These are phyloP conservation scores for Codiaeum variegatum DNA, from an alignment of 441 rosid genomes.

Conservation along the genomic window DNA sequence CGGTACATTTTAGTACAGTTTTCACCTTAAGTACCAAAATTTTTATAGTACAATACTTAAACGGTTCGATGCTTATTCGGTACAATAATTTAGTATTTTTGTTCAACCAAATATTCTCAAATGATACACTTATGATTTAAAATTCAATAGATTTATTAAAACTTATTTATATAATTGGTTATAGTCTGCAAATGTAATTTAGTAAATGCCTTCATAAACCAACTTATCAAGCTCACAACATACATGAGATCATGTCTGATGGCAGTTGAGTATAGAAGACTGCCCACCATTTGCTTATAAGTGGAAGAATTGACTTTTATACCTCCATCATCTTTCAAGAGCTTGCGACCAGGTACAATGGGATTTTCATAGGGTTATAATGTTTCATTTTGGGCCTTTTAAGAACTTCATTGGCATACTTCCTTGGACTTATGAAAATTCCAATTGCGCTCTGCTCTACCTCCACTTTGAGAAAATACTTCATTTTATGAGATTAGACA, in stretches of 20 bases:
- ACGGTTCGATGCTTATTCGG: too few relatives aligned
- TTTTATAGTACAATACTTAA: too few relatives aligned
- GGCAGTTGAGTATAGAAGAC: slow-evolving; percentile 6
- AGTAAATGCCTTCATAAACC: not conserved
- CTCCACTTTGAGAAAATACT: slow-evolving; percentile 9
- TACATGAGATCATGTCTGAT: slow-evolving; percentile 1
- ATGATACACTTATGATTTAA: too few relatives aligned
- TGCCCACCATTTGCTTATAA: not conserved
- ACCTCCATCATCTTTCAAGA: not conserved
- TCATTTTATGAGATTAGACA: slow-evolving; percentile 8
- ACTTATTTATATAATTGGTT: too few relatives aligned
- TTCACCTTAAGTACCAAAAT: too few relatives aligned
- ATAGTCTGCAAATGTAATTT: not conserved
- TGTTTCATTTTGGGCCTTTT: slow-evolving; percentile 7
- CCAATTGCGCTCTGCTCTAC: not conserved
- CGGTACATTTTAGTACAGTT: too few relatives aligned
- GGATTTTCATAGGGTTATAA: not conserved
- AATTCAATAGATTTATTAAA: too few relatives aligned
- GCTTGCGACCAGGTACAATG: not conserved
- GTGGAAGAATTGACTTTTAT: not conserved
- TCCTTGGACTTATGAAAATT: slow-evolving; percentile 5
- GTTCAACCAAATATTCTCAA: too few relatives aligned
- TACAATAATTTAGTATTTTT: too few relatives aligned
- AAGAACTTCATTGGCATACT: slow-evolving; percentile 3
- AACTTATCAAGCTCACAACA: not conserved